Evolutionary conservation across 2,329 filamentous ascomycete genomes (phyloP), one percentile per base, ranked within the genome.

Genomic region (Hymenoscyphus fraxineus): DNA sequence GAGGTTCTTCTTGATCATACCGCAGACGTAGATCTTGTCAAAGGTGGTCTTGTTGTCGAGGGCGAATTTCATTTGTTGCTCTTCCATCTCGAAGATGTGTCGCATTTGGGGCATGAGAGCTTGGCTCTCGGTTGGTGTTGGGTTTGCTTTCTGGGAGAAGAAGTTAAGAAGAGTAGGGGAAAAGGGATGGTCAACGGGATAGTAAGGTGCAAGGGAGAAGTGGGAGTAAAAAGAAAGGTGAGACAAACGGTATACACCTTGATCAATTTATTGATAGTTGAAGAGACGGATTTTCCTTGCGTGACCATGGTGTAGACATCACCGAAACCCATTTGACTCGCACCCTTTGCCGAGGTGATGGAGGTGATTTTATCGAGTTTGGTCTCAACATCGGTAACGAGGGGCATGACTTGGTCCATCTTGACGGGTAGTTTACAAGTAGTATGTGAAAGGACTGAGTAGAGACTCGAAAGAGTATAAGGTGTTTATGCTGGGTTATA

Each of bases 241-340:
- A 6, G 9, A 59, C 38, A 13, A 58, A 72, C 71, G 59, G 70
- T 70, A 54, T 73, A 74, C 39, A 70, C 70, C 40, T 66, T 71
- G 54, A 73, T 67, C 19, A 64, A 64, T 63, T 73, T 74, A 56
- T 69, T 72, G 62, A 73, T 72, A 22, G 70, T 70, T 12, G 71
- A 68, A 19, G 66, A 65, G 22, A 74, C 71, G 1, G 72, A 69
- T 57, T 73, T 73, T 27, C 68, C 70, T 61, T 74, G 73, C n/a
- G 67, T 68, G 15, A 67, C 69, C 7, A 73, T 67, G 67, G 73
- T 72, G 62, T 73, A 69, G 9, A 68, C 68, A 60, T 74, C 73
- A 15, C 64, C 66, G 19, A 72, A 57, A 31, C 65, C 67, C 60
- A 74, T 64, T 12, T 62, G 59, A 38, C 64, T 64, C 13, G 66